Conservation (phyloP, 768 basidiomycete species). For the Naganishia onofrii region DNA sequence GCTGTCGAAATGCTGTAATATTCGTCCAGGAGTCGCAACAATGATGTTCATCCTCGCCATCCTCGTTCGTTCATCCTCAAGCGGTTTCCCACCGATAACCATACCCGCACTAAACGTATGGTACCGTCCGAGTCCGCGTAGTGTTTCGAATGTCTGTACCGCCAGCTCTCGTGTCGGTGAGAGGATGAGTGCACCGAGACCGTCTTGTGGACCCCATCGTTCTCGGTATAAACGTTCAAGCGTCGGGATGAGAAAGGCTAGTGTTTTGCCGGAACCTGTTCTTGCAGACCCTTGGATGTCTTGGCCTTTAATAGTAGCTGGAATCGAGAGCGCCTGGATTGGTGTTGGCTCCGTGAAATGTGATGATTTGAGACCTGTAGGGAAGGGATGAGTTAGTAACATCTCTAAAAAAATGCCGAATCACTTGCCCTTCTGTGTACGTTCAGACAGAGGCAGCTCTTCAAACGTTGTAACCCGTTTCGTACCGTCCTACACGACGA, state of each 20-base stretch:
- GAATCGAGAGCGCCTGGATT: constrained; percentile 65
- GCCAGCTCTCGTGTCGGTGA: constrained; percentile 93
- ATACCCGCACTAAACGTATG: constrained; percentile 91
- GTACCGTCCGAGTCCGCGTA: constrained; percentile 85
- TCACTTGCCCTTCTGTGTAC: constrained; percentile 55
- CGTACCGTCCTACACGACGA: constrained; percentile 57
- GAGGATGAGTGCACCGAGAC: constrained; percentile 82
- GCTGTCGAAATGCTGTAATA: constrained; percentile 97
- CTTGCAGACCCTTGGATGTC: constrained; percentile 69
- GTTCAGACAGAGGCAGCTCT: constrained; percentile 73
- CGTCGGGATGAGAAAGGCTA: constrained; percentile 68
- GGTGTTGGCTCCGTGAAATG: constrained; percentile 86
- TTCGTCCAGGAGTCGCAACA: constrained; percentile 91
- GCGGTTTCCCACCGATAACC: constrained; percentile 91
- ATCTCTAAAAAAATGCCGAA: neutral
- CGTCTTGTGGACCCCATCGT: constrained; percentile 71
- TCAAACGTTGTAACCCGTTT: constrained; percentile 62
- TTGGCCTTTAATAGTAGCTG: constrained; percentile 62
- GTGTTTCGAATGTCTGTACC: constrained; percentile 94
- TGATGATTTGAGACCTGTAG: constrained; percentile 74
- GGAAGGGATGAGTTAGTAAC: neutral
- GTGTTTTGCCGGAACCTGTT: constrained; percentile 72
- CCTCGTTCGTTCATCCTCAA: constrained; percentile 87
- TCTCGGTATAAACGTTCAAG: constrained; percentile 65
- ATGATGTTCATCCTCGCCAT: constrained; percentile 93